Conservation (phyloP, 2,329 filamentous ascomycete species). For the Aspergillus sclerotialis region DNA sequence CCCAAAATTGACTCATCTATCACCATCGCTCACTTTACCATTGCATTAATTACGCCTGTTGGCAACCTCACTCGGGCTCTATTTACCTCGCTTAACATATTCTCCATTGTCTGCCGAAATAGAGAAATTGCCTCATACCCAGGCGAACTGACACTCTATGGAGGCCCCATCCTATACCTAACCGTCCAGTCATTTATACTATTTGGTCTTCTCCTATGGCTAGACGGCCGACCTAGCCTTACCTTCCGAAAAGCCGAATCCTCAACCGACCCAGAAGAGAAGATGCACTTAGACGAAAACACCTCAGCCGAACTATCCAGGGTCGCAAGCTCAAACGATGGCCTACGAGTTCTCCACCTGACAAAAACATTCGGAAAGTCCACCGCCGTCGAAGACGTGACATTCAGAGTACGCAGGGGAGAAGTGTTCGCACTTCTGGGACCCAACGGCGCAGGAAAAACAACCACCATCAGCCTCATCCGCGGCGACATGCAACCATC, state of each 20-base stretch:
- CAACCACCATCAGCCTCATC: conserved; percentile 80
- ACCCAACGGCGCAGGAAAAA: conserved; percentile 87
- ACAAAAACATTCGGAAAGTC: conserved; percentile 72
- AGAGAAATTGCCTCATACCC: conserved; percentile 61
- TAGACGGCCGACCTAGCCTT: conserved; percentile 66
- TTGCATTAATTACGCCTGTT: conserved; percentile 68
- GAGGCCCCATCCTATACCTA: conserved; percentile 78
- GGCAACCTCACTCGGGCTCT: conserved; percentile 67
- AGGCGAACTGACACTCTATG: conserved; percentile 65
- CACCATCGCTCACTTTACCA: conserved; percentile 65
- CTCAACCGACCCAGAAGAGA: conserved; percentile 34
- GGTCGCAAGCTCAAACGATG: conserved; percentile 56
- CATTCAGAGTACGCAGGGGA: conserved; percentile 70
- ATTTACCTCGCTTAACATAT: conserved; percentile 73
- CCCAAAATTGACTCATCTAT: conserved; percentile 62
- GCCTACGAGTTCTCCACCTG: conserved; percentile 70
- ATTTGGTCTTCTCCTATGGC: conserved; percentile 68
- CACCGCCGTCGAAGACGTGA: conserved; percentile 79
- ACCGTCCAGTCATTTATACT: conserved; percentile 65
- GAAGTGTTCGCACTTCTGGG: conserved; percentile 86
- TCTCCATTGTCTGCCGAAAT: conserved; percentile 66
- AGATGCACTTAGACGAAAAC: conserved; percentile 46
- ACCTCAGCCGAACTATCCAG: conserved; percentile 58
- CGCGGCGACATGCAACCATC: conserved; percentile 78
- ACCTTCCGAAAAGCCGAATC: conserved; percentile 40